Evolutionary conservation across 495 filamentous ascomycete species (phyloP).

Genomic region (Aspergillus conjunctus): DNA sequence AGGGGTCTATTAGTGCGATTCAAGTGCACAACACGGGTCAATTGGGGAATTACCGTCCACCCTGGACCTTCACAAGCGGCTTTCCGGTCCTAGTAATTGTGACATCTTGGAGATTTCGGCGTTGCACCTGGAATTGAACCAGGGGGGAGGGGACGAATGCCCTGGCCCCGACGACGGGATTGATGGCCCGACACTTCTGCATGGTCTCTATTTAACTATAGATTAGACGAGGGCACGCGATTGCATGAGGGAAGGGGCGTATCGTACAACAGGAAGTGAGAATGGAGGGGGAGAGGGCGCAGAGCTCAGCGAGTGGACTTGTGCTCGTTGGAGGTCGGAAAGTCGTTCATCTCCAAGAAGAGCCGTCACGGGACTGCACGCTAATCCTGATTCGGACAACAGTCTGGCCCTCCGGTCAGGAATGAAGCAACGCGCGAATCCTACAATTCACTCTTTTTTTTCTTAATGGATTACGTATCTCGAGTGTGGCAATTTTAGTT

Average conservation of each 20-base stretch:
- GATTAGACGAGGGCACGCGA: conserved; percentile 37
- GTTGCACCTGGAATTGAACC: conserved; percentile 48
- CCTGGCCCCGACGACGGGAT: conserved; percentile 48
- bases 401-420: conserved; percentile 3
- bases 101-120: conserved; percentile 72
- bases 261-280: conserved; percentile 20
- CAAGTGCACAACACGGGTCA: conserved; percentile 8
- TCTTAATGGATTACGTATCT: background rate
- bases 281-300: conserved; percentile 40
- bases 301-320: conserved; percentile 36
- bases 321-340: conserved; percentile 37
- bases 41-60: conserved; percentile 70
- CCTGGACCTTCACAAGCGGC: conserved; percentile 77
- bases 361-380: conserved; percentile 45
- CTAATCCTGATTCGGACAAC: conserved; percentile 42
- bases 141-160: conserved; percentile 45
- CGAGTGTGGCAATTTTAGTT: no score
- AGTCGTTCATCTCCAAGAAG: conserved; percentile 29
- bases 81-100: conserved; percentile 84
- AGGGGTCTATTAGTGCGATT: conserved; percentile 29
- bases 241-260: conserved; percentile 19
- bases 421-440: background rate
- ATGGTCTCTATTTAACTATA: conserved; percentile 44
- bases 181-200: conserved; percentile 54
- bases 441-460: background rate